Conservation (phyloP, 2,329 filamentous ascomycete species). For the Lomentospora prolificans region DNA sequence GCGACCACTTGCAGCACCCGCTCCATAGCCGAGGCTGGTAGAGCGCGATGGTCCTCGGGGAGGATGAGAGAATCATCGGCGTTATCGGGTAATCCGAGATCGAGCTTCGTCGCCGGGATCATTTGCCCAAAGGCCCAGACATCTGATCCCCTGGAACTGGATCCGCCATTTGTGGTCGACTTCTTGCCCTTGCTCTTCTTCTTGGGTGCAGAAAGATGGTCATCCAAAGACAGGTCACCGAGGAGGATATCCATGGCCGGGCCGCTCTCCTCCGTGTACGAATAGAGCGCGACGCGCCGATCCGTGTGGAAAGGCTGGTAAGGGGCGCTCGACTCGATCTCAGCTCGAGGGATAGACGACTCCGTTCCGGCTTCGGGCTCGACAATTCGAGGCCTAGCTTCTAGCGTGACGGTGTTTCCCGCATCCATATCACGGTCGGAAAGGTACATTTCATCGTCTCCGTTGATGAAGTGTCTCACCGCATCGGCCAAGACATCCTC, state of each 20-base stretch:
- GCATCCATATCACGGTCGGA: conserved; percentile 42
- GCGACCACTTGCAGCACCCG: conserved; percentile 47
- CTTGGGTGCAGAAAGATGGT: conserved; percentile 27
- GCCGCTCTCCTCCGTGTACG: conserved; percentile 34
- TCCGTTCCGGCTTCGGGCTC: conserved; percentile 37
- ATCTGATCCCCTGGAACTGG: conserved; percentile 8
- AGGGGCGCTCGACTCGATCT: conserved; percentile 91
- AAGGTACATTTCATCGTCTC: conserved; percentile 40
- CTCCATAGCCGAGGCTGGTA: conserved; percentile 56
- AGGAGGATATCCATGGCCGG: conserved; percentile 17
- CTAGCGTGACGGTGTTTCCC: conserved; percentile 43
- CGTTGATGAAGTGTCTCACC: conserved; percentile 41
- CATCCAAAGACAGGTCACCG: conserved; percentile 30
- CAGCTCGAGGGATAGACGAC: conserved; percentile 63
- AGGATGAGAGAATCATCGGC: conserved; percentile 43
- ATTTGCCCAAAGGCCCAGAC: conserved; percentile 53
- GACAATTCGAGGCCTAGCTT: conserved; percentile 25
- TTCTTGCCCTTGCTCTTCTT: conserved; percentile 23
- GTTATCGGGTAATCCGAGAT: conserved; percentile 36
- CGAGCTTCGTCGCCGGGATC: conserved; percentile 39
- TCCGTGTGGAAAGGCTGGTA: conserved; percentile 97
- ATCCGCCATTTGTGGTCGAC: conserved; percentile 12
- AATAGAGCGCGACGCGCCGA: conserved; percentile 66
- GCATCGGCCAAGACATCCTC: conserved; percentile 48
- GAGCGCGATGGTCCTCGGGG: conserved; percentile 46